Percentiles rank a stretch among this genome's conserved stretches.
phyloP scores from a whole-genome alignment of 257 asterid genomes.

The Nicotiana tomentosiformis region DNA sequence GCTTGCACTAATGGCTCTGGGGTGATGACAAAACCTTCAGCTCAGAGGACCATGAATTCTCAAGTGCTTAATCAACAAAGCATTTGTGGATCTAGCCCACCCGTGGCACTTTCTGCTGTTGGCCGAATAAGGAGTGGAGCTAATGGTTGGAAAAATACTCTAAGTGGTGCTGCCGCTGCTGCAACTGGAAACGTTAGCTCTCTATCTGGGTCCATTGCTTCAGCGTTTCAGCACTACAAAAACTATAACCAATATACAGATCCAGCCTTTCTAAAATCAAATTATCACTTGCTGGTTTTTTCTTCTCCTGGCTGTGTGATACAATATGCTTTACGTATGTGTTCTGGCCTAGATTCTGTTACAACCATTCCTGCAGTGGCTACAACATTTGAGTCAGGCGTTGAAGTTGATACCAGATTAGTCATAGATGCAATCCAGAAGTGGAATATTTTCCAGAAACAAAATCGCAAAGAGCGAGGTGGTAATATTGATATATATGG shows the following conservation, averaged over 20 bases:
- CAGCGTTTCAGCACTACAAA: slow-evolving; percentile 53
- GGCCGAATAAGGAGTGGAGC: slow-evolving; percentile 65
- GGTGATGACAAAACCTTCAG: slow-evolving; percentile 24
- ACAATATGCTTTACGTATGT: slow-evolving; percentile 55
- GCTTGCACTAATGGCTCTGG: slow-evolving; percentile 26
- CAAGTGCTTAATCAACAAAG: slow-evolving; percentile 47
- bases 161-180: slow-evolving; percentile 81
- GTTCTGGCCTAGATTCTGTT: slow-evolving; percentile 41
- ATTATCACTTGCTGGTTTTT: slow-evolving; percentile 63
- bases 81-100: slow-evolving; percentile 42
- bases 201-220: slow-evolving; percentile 54
- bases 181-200: slow-evolving; percentile 59
- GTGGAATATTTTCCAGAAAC: slow-evolving; percentile 81
- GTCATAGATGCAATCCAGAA: slow-evolving; percentile 65
- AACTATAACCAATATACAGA: slow-evolving; percentile 32
- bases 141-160: slow-evolving; percentile 59
- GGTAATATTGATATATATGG: slow-evolving; percentile 54
- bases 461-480: slow-evolving; percentile 44
- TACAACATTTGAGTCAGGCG: slow-evolving; percentile 31
- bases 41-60: slow-evolving; percentile 29
- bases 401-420: slow-evolving; percentile 40
- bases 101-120: slow-evolving; percentile 41
- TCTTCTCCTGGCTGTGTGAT: slow-evolving; percentile 72
- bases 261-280: slow-evolving; percentile 32
- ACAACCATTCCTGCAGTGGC: slow-evolving; percentile 29